These are phyloP conservation scores for Penicillium argentinense DNA, from an alignment of 495 filamentous ascomycete species.

Conservation along the genomic window DNA sequence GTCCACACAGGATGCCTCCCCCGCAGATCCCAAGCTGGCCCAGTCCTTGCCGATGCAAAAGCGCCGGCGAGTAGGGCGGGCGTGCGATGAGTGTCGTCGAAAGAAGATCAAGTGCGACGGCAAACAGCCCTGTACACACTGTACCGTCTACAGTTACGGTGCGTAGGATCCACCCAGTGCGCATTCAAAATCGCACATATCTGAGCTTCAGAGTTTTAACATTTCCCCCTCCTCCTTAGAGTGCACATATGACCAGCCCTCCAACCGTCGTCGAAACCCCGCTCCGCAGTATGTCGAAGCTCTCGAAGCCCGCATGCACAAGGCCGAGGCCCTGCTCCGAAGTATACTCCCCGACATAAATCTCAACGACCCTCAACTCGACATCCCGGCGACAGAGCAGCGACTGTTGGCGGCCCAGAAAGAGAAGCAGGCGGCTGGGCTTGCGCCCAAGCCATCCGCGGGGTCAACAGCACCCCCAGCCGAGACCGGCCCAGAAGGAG, in stretches of 20 bases:
- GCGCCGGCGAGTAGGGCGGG: constrained; percentile 81
- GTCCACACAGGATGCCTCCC: constrained; percentile 23
- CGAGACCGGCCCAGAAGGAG: constrained; percentile 29
- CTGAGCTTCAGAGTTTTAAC: no score
- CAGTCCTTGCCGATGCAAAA: constrained; percentile 70
- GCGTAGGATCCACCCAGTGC: constrained; percentile 33
- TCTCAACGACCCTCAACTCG: constrained; percentile 77
- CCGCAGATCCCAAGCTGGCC: constrained; percentile 33
- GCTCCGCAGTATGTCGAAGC: constrained; percentile 94
- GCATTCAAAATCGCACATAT: constrained; percentile 5
- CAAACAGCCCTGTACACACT: constrained; percentile 96
- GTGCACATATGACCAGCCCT: constrained; percentile 97
- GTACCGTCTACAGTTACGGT: constrained; percentile 98
- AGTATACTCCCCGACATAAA: constrained; percentile 84
- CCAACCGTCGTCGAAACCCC: constrained; percentile 91
- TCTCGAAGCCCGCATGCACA: constrained; percentile 78
- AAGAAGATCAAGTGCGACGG: constrained; percentile 99
- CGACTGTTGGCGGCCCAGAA: constrained; percentile 30
- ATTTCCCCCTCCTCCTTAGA: no score
- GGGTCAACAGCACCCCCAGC: constrained; percentile 7
- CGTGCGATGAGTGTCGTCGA: constrained; percentile 92
- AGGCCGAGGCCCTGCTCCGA: constrained; percentile 76
- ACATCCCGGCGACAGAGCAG: constrained; percentile 61
- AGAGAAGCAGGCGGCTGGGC: constrained; percentile 21
- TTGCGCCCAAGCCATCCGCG: neutral